Evolutionary conservation across 306 rosid genomes (phyloP), one percentile per base, ranked within the genome.

Genomic region (Arachis stenosperma): DNA sequence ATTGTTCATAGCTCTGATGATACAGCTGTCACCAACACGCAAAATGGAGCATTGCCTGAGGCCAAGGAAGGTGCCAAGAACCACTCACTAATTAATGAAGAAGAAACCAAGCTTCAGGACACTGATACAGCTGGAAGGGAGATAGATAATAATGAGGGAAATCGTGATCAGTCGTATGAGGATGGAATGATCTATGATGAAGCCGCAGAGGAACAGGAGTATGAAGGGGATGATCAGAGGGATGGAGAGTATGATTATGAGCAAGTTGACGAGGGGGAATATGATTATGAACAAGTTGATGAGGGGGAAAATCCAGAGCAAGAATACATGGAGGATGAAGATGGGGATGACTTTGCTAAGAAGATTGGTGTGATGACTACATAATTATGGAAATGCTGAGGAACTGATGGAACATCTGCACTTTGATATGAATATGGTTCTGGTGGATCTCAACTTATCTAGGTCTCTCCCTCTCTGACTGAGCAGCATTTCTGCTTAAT

Each of bases 341-440:
- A 89, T 2, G 97, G 88, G 56, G 97, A 93, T 81, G 98, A 93
- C 82, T 90, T 93, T 67, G 98, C 97, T 11, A 93, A 93, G 90
- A 93, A 91, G 87, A 93, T 91, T 39, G 98, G 98, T 22, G 97
- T 86, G n/a, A 13, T 89, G 80, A 77, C 82, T 58, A 78, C 91
- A 3, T 90, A 85, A 84, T 76, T 36, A 43, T 22, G 65, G 58
- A 29, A 59, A 50, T 59, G 47, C 63, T 70, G 48, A 67, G 58
- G 27, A 47, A 51, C 42, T 64, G 33, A 41, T 9, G 46, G 64
- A 42, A 67, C 22, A 41, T 17, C 58, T 42, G 15, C 53, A 17
- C 62, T 70, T 50, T 68, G 56, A 29, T 67, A 71, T 61, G 75
- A 47, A 37, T 29, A 22, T 74, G 69, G 59, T 48, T 61, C 12